Percentiles rank a stretch among this genome's conserved stretches.
These are phyloP conservation scores for Helenozyma baotianmanensis DNA, from an alignment of 805 yeast species.

Conservation along the genomic window DNA sequence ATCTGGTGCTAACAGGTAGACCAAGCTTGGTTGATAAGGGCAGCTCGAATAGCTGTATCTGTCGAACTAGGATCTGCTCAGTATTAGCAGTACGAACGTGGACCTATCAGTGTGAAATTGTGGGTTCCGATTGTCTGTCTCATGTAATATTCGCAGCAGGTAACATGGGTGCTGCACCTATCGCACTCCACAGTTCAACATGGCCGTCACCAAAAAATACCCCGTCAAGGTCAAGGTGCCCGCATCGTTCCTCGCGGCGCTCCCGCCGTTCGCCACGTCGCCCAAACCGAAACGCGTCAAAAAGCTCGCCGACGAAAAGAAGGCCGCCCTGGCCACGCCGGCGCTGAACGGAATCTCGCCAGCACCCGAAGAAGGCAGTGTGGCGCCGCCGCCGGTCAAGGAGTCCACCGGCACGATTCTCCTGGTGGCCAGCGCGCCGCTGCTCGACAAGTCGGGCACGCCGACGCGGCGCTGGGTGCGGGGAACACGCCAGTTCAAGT, in stretches of 20 bases:
- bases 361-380: constrained; percentile 7
- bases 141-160: too few species aligned
- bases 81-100: too few species aligned
- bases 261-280: constrained; percentile 29
- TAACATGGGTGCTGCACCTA: too few species aligned
- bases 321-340: constrained; percentile 13
- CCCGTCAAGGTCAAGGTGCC: constrained; percentile 32
- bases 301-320: constrained; percentile 29
- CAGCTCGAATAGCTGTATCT: too few species aligned
- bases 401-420: too few species aligned
- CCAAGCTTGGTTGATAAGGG: too few species aligned
- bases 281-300: constrained; percentile 25
- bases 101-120: too few species aligned
- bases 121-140: too few species aligned
- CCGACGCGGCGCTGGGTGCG: constrained; percentile 33
- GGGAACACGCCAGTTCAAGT: constrained; percentile 32
- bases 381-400: too few species aligned
- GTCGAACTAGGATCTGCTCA: too few species aligned
- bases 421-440: constrained; percentile 22
- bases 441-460: constrained; percentile 33
- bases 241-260: constrained; percentile 24
- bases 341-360: constrained; percentile 33
- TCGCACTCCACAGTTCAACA: too few species aligned
- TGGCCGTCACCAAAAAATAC: constrained; percentile 34
- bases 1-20: too few species aligned